phyloP scores from a whole-genome alignment of 176 grass and related monocot genomes.

The Aegilops tauschii region DNA sequence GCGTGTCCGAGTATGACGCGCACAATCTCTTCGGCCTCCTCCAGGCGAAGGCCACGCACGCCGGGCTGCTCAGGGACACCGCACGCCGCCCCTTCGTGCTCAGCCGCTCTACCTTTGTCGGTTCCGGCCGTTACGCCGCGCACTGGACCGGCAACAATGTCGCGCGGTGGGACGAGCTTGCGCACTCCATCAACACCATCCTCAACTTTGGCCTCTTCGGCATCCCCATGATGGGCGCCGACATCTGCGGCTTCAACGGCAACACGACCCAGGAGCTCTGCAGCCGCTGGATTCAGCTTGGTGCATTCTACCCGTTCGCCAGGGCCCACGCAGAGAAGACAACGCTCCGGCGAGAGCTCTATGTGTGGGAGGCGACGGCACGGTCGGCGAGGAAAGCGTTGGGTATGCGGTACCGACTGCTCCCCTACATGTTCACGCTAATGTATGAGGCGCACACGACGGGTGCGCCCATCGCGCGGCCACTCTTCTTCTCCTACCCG shows the following conservation, averaged over 20 bases:
- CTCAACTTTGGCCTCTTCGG: conserved; percentile 83
- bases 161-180: conserved; percentile 63
- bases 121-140: conserved; percentile 67
- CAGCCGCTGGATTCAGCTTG: conserved; percentile 86
- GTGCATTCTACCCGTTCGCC: conserved; percentile 92
- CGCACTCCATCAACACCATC: conserved; percentile 65
- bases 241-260: conserved; percentile 77
- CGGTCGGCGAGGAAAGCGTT: conserved; percentile 62
- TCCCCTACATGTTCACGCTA: conserved; percentile 77
- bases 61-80: conserved; percentile 51
- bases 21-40: conserved; percentile 83
- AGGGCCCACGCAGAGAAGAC: conserved; percentile 65
- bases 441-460: conserved; percentile 70
- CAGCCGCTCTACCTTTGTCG: conserved; percentile 80
- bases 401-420: conserved; percentile 59
- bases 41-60: conserved; percentile 54
- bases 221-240: conserved; percentile 83
- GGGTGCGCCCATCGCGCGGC: conserved; percentile 70
- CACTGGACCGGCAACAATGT: conserved; percentile 80
- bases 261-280: conserved; percentile 86
- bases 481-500: conserved; percentile 91
- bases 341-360: conserved; percentile 63
- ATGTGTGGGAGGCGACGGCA: conserved; percentile 66
- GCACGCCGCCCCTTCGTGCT: conserved; percentile 72
- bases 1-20: conserved; percentile 62